These are phyloP conservation scores for Thelonectria rubi DNA, from an alignment of 2,329 filamentous ascomycete genomes.

Conservation along the genomic window DNA sequence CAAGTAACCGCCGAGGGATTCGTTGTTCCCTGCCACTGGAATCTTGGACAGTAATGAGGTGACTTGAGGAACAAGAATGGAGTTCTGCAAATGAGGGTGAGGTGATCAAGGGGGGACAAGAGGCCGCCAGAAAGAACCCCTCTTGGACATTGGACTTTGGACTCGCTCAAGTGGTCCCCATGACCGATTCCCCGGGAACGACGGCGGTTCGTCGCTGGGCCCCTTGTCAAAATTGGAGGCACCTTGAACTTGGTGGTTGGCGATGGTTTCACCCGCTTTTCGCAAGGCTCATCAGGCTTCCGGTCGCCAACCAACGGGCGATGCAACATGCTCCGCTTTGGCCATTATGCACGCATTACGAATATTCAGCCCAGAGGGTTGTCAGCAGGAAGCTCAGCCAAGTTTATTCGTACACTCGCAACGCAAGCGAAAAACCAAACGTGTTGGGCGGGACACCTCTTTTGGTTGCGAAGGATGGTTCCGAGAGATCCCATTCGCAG, in stretches of 20 bases:
- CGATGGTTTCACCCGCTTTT: conserved; percentile 15
- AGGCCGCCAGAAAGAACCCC: background rate
- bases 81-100: background rate
- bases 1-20: background rate
- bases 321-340: too few relatives aligned
- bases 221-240: conserved; percentile 1
- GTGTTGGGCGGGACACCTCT: too few relatives aligned
- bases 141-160: background rate
- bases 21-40: too few relatives aligned
- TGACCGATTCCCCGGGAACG: conserved; percentile 7
- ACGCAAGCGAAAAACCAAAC: conserved; percentile 19
- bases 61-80: background rate
- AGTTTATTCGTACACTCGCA: background rate
- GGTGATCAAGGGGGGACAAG: background rate
- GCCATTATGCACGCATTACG: background rate
- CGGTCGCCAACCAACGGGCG: background rate
- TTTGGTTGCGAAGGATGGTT: conserved; percentile 26
- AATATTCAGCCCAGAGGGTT: background rate
- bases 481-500: conserved; percentile 42
- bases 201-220: conserved; percentile 1
- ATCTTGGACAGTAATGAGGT: too few relatives aligned
- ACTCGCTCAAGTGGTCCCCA: conserved; percentile 5
- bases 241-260: background rate
- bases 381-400: conserved; percentile 6
- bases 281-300: background rate